Conservation (phyloP, 129 eudicot species). For the Artemisia tridentata region DNA sequence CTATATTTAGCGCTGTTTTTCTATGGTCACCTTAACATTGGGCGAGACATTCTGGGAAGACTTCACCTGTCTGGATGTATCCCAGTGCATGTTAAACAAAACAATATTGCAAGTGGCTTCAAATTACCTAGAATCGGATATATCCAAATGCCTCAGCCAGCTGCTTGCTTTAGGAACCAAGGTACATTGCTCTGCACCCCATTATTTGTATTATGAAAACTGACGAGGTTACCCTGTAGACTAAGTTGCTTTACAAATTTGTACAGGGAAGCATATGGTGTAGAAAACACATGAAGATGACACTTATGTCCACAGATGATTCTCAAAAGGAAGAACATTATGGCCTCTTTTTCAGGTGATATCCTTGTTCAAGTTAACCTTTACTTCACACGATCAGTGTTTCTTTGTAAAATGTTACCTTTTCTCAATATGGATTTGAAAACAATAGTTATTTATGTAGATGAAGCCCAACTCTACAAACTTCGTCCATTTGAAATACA, state of each 20-base stretch:
- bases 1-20: conserved; percentile 5
- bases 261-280: background rate
- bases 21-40: conserved; percentile 42
- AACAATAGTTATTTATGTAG: too few relatives aligned
- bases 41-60: conserved; percentile 85
- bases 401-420: too few relatives aligned
- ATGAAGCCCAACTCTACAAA: too few relatives aligned
- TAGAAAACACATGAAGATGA: too few relatives aligned
- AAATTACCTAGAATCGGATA: conserved; percentile 58
- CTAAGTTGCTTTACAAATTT: conserved; percentile 15
- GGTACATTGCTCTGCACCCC: conserved; percentile 33
- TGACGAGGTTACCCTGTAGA: conserved; percentile 3
- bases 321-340: too few relatives aligned
- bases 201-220: background rate
- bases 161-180: conserved; percentile 60
- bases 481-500: too few relatives aligned
- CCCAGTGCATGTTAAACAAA: conserved; percentile 90
- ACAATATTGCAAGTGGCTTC: conserved; percentile 69
- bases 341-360: too few relatives aligned
- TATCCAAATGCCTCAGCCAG: conserved; percentile 40
- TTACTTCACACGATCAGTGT: too few relatives aligned
- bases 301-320: too few relatives aligned
- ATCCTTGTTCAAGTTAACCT: too few relatives aligned
- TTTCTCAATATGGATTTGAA: too few relatives aligned
- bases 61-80: conserved; percentile 83